Percentiles rank a stretch among this genome's conserved stretches.
These are phyloP conservation scores for Coelastrella sp. DNA, from an alignment of 139 green algal species.

Conservation along the genomic window DNA sequence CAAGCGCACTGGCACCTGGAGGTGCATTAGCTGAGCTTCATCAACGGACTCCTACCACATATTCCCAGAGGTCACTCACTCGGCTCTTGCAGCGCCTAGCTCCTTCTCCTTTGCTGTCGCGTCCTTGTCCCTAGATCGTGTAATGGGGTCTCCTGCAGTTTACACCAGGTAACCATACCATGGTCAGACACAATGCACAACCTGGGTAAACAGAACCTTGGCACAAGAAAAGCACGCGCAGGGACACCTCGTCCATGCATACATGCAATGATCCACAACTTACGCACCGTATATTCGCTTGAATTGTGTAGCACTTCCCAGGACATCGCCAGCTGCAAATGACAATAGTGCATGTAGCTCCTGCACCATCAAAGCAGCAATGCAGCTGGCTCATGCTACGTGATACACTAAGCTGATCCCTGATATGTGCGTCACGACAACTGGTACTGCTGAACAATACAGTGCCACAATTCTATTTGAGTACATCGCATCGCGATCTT, in stretches of 20 bases:
- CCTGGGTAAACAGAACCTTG: background rate
- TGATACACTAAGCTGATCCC: too few relatives aligned
- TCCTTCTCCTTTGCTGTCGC: conserved; percentile 70
- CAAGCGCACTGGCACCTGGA: too few relatives aligned
- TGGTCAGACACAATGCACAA: background rate
- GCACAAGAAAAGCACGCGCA: background rate
- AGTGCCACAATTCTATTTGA: too few relatives aligned
- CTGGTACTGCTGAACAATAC: too few relatives aligned
- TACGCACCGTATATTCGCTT: conserved; percentile 70
- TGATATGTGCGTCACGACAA: too few relatives aligned
- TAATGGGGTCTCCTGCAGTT: conserved; percentile 68
- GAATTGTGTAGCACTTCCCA: conserved; percentile 77
- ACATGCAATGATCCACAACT: background rate
- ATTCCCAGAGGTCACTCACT: conserved; percentile 32
- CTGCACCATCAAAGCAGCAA: background rate
- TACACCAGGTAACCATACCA: too few relatives aligned
- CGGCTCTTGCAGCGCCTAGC: conserved; percentile 68
- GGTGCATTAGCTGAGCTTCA: too few relatives aligned
- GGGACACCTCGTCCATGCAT: background rate
- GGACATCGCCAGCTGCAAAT: conserved; percentile 78
- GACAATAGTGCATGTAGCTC: conserved; percentile 68
- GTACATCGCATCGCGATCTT: background rate
- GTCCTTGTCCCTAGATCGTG: conserved; percentile 65
- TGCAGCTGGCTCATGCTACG: conserved; percentile 89
- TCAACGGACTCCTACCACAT: too few relatives aligned